These are phyloP conservation scores for Russula earlei DNA, from an alignment of 768 basidiomycete species.

Conservation along the genomic window DNA sequence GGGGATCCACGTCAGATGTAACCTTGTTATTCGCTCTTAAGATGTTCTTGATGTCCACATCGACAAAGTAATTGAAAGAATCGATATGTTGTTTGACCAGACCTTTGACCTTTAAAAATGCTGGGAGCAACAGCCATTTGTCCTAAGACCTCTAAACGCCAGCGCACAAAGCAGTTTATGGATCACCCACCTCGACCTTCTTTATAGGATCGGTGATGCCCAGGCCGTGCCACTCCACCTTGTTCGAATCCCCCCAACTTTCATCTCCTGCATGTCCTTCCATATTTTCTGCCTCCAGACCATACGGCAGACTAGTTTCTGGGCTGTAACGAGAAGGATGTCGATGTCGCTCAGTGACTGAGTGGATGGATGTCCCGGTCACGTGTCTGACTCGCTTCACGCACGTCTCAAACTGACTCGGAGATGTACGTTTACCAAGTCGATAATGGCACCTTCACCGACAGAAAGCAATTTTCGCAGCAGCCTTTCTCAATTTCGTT, in stretches of 20 bases:
- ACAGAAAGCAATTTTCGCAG: constrained; percentile 60
- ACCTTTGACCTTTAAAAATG: constrained; percentile 95
- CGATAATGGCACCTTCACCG: constrained; percentile 10
- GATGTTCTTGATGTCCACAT: constrained; percentile 95
- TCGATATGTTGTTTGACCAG: constrained; percentile 99
- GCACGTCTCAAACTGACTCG: too few species aligned
- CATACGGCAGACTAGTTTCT: neutral
- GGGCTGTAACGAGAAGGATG: too few species aligned
- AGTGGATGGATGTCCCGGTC: too few species aligned
- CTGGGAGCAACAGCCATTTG: constrained; percentile 96
- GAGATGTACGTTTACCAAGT: too few species aligned
- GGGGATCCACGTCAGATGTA: constrained; percentile 93
- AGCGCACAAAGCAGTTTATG: neutral
- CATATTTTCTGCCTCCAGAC: neutral
- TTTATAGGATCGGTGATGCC: constrained; percentile 87
- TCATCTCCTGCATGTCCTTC: constrained; percentile 26
- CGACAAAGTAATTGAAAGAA: constrained; percentile 98
- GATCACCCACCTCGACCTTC: constrained; percentile 67
- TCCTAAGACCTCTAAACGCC: constrained; percentile 44
- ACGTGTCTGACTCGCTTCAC: neutral
- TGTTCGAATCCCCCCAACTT: constrained; percentile 52
- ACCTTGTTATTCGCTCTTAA: constrained; percentile 89
- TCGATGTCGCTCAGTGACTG: too few species aligned
- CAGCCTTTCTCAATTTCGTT: constrained; percentile 79
- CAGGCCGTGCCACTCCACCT: constrained; percentile 62